Percentiles rank a stretch among this genome's conserved stretches.
These are phyloP conservation scores for Suillus occidentalis DNA, from an alignment of 768 basidiomycete species.

Conservation along the genomic window DNA sequence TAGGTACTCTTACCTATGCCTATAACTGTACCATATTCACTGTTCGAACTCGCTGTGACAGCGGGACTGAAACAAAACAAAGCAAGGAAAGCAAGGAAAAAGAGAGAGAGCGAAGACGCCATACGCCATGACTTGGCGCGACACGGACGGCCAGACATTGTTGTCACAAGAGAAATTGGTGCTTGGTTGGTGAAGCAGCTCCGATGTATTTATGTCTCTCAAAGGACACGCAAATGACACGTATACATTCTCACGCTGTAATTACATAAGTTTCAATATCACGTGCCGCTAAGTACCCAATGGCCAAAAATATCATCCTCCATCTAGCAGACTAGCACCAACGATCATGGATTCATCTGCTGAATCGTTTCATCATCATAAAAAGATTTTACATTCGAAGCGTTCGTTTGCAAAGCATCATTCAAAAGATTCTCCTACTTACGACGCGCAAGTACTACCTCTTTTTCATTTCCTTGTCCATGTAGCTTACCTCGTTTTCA, in stretches of 20 bases:
- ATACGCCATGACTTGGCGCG: constrained; percentile 57
- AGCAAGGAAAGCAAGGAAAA: constrained; percentile 65
- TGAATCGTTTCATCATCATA: constrained; percentile 33
- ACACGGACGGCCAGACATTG: constrained; percentile 41
- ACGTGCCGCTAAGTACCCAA: background rate
- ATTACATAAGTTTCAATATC: background rate
- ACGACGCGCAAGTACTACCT: constrained; percentile 58
- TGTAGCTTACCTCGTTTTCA: constrained; percentile 31
- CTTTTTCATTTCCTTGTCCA: background rate
- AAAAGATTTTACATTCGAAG: constrained; percentile 42
- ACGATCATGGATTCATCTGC: constrained; percentile 22
- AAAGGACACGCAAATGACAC: constrained; percentile 4
- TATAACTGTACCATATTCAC: constrained; percentile 89
- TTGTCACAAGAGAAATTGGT: background rate
- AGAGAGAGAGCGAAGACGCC: constrained; percentile 58
- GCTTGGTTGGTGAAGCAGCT: background rate
- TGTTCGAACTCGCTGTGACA: constrained; percentile 50
- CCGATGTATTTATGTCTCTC: background rate
- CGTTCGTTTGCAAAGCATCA: constrained; percentile 71
- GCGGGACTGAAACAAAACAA: constrained; percentile 70
- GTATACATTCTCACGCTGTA: background rate
- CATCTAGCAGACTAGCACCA: background rate
- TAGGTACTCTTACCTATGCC: constrained; percentile 70
- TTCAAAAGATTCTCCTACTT: constrained; percentile 67
- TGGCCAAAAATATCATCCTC: background rate